phyloP scores from a whole-genome alignment of 495 filamentous ascomycete genomes.

The Neurospora pannonica region DNA sequence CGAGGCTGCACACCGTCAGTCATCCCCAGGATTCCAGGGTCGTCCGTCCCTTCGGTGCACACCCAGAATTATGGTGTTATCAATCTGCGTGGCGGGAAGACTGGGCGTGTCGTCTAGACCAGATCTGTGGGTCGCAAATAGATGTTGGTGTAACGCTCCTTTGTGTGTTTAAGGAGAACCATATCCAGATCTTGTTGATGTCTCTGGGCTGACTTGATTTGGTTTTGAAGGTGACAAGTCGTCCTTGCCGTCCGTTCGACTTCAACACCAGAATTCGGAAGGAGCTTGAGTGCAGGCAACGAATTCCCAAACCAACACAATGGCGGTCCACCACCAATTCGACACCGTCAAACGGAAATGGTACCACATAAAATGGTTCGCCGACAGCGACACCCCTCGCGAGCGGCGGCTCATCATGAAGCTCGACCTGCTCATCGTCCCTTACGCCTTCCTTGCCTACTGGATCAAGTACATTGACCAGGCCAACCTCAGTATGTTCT shows the following conservation, averaged over 20 bases:
- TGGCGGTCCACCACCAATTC: slow-evolving; percentile 2
- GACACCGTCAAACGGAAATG: slow-evolving; percentile 20
- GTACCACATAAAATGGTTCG: slow-evolving; percentile 32
- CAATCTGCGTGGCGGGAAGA: not conserved
- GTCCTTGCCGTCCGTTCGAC: not conserved
- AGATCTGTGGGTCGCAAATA: not conserved
- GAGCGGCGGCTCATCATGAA: slow-evolving; percentile 36
- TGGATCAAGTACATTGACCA: slow-evolving; percentile 42
- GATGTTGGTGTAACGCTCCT: not conserved
- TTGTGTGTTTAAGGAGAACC: not conserved
- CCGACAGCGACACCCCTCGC: slow-evolving; percentile 31
- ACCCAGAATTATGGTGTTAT: not conserved
- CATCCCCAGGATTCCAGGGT: not conserved
- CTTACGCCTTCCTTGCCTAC: slow-evolving; percentile 33
- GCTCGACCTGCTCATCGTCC: slow-evolving; percentile 30
- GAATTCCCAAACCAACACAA: not conserved
- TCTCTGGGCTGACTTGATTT: not conserved
- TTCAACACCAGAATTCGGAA: not conserved
- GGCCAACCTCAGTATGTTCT: slow-evolving; percentile 18
- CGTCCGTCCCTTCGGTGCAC: not conserved
- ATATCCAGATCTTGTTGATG: not conserved
- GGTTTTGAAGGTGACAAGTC: not conserved
- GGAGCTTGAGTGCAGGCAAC: not conserved
- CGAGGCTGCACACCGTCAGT: not conserved
- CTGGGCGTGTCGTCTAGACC: not conserved